A percentile compares a stretch with the other conserved stretches of the same genome.
phyloP scores from a whole-genome alignment of 176 grass and related monocot genomes.

The Typha latifolia region DNA sequence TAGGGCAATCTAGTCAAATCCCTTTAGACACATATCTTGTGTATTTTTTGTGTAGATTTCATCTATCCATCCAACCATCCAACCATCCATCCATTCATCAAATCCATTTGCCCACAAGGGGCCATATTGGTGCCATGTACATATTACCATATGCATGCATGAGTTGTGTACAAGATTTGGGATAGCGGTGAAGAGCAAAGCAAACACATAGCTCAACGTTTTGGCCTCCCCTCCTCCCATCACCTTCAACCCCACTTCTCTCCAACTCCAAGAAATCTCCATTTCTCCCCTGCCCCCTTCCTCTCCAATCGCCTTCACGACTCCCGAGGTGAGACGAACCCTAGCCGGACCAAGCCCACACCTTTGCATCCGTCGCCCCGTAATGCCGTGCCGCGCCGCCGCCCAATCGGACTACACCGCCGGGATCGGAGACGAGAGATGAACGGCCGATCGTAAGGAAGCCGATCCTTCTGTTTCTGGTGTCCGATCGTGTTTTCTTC shows the following conservation, averaged over 20 bases:
- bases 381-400: background rate
- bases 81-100: background rate
- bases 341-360: background rate
- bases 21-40: too few species aligned
- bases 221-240: background rate
- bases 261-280: conserved; percentile 22
- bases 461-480: background rate
- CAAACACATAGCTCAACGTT: background rate
- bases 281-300: conserved; percentile 16
- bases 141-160: conserved; percentile 12
- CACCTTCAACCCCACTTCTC: conserved; percentile 7
- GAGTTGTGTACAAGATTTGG: conserved; percentile 18
- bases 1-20: too few species aligned
- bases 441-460: background rate
- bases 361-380: background rate
- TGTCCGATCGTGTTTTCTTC: conserved; percentile 10
- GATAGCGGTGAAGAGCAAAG: conserved; percentile 3
- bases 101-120: too few species aligned
- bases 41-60: background rate
- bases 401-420: background rate
- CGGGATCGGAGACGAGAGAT: background rate
- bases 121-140: conserved; percentile 7
- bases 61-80: background rate
- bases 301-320: conserved; percentile 9
- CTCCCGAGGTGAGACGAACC: conserved; percentile 12